Evolutionary conservation across 805 yeast species (phyloP).

Genomic region (Ogataea dorogensis): DNA sequence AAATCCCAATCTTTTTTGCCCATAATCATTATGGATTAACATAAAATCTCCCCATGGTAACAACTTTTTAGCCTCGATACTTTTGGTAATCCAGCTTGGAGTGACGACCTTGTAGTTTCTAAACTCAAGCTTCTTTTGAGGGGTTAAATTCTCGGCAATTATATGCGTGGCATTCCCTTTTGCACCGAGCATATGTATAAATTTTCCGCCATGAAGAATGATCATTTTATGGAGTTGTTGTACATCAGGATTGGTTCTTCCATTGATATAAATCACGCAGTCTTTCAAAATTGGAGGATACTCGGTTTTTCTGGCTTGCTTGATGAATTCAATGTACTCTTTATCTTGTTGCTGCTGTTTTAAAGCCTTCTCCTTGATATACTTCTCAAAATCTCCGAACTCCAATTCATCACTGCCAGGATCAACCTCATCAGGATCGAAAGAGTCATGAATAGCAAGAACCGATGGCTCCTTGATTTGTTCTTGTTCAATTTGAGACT

Average conservation of each 20-base stretch:
- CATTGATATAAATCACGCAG: slow-evolving; percentile 79
- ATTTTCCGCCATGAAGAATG: slow-evolving; percentile 76
- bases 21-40: slow-evolving; percentile 50
- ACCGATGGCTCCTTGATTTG: background rate
- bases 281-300: slow-evolving; percentile 52
- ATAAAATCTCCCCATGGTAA: slow-evolving; percentile 73
- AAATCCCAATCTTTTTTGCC: slow-evolving; percentile 46
- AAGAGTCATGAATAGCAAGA: slow-evolving; percentile 1
- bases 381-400: slow-evolving; percentile 68
- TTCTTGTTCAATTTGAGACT: slow-evolving; percentile 4
- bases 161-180: slow-evolving; percentile 83
- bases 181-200: slow-evolving; percentile 62
- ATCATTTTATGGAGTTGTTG: slow-evolving; percentile 68
- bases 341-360: slow-evolving; percentile 63
- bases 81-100: slow-evolving; percentile 79
- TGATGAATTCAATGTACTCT: slow-evolving; percentile 49
- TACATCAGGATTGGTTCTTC: slow-evolving; percentile 82
- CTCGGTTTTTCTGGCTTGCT: slow-evolving; percentile 31
- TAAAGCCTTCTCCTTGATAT: slow-evolving; percentile 56
- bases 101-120: slow-evolving; percentile 68
- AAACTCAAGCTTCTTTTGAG: slow-evolving; percentile 66
- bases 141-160: slow-evolving; percentile 75
- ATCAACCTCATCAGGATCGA: slow-evolving; percentile 10
- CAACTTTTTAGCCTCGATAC: slow-evolving; percentile 46
- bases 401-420: slow-evolving; percentile 40